phyloP scores from a whole-genome alignment of 768 basidiomycete species.

The Mycena leptocephala region DNA sequence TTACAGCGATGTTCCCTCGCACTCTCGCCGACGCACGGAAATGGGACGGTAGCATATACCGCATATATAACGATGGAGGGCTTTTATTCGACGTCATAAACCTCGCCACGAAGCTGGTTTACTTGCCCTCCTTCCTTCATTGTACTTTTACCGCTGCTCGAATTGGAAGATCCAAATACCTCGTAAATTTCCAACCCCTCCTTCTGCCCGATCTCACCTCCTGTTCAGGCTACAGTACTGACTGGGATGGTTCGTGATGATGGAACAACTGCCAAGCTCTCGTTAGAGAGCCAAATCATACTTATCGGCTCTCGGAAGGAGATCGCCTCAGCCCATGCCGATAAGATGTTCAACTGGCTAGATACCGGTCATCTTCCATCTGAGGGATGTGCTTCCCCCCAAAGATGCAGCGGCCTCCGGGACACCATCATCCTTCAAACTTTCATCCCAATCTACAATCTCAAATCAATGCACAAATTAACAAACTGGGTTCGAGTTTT shows the following conservation, averaged over 20 bases:
- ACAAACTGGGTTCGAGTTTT: not conserved
- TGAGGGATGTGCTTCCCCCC: not conserved
- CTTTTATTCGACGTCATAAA: not conserved
- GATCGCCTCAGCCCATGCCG: not conserved
- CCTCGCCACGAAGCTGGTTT: not conserved
- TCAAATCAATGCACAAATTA: not conserved
- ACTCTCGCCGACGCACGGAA: not conserved
- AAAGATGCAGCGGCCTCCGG: not conserved
- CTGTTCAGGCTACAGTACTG: not conserved
- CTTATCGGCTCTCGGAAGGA: not conserved
- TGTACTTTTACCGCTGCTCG: not conserved
- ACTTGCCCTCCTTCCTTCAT: not conserved
- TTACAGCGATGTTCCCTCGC: not conserved
- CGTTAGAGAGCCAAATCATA: not conserved
- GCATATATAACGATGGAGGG: not conserved
- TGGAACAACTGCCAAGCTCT: not conserved
- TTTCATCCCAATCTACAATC: not conserved
- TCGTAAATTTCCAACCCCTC: not conserved
- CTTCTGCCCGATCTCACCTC: not conserved
- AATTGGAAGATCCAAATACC: not conserved
- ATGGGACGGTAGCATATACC: not conserved
- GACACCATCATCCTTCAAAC: not conserved
- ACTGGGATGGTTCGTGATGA: not conserved
- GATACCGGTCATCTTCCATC: not conserved
- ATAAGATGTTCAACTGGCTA: not conserved